Evolutionary conservation across 2,329 filamentous ascomycete species (phyloP).

Genomic region (Claviceps sp.): DNA sequence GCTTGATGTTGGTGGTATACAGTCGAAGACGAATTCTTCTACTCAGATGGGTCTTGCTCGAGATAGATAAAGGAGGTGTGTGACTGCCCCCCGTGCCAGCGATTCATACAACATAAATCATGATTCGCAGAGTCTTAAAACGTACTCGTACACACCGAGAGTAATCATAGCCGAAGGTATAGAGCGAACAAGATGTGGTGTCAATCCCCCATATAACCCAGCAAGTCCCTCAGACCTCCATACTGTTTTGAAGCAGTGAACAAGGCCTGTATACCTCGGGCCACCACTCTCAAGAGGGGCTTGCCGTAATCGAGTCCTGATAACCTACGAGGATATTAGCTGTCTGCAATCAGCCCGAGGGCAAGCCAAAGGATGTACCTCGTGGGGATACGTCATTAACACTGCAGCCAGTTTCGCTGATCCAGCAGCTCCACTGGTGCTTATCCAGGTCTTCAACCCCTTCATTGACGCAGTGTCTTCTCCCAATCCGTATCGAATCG

Average conservation of each 20-base stretch:
- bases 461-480: conserved; percentile 51
- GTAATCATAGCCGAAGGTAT: conserved; percentile 61
- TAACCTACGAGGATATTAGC: background rate
- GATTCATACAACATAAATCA: background rate
- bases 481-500: conserved; percentile 27
- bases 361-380: conserved; percentile 33
- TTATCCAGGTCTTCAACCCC: conserved; percentile 54
- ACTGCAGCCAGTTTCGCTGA: conserved; percentile 68
- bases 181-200: conserved; percentile 56
- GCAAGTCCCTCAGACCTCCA: conserved; percentile 54
- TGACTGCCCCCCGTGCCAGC: too few species aligned
- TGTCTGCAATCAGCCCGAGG: background rate
- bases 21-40: too few species aligned
- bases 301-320: conserved; percentile 57
- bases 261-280: conserved; percentile 52
- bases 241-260: conserved; percentile 53
- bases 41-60: background rate
- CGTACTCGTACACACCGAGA: conserved; percentile 45
- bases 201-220: conserved; percentile 55
- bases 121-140: conserved; percentile 12
- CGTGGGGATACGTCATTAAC: conserved; percentile 71
- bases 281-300: conserved; percentile 50
- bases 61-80: too few species aligned
- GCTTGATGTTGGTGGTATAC: too few species aligned
- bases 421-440: conserved; percentile 62